These are phyloP conservation scores for Huiozyma sinensis DNA, from an alignment of 805 yeast genomes.

Conservation along the genomic window DNA sequence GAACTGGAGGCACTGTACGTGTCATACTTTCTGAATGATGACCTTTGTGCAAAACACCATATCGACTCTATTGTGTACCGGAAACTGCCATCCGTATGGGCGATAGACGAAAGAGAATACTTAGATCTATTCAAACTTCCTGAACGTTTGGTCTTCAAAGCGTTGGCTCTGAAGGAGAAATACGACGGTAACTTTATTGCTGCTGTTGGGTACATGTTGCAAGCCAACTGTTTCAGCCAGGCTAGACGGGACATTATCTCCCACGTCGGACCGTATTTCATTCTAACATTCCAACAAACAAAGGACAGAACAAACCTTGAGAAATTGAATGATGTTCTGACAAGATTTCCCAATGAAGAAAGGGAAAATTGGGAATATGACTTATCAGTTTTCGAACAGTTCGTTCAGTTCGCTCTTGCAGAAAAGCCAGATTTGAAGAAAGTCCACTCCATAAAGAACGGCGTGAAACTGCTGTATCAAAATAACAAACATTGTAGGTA, in stretches of 20 bases:
- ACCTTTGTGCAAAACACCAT: conserved; percentile 32
- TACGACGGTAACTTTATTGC: conserved; percentile 40
- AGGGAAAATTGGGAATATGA: conserved; percentile 46
- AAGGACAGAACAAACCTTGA: conserved; percentile 32
- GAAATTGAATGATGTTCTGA: conserved; percentile 30
- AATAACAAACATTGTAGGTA: conserved; percentile 22
- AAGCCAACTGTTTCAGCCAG: conserved; percentile 46
- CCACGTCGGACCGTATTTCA: conserved; percentile 62
- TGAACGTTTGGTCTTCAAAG: conserved; percentile 36
- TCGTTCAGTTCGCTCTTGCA: conserved; percentile 29
- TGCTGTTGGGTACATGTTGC: conserved; percentile 51
- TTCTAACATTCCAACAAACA: conserved; percentile 21
- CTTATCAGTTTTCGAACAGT: conserved; percentile 47
- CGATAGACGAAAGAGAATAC: conserved; percentile 1
- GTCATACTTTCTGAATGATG: conserved; percentile 44
- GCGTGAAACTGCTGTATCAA: conserved; percentile 34
- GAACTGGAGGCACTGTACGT: conserved; percentile 56
- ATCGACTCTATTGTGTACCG: conserved; percentile 27
- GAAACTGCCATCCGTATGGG: conserved; percentile 16
- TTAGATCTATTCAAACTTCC: conserved; percentile 42
- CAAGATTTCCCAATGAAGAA: conserved; percentile 33
- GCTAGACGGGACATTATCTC: conserved; percentile 52
- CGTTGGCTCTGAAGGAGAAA: conserved; percentile 49
- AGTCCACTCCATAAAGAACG: conserved; percentile 34
- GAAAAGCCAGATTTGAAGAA: conserved; percentile 13